Base-by-base conservation (phyloP, 83 land plant genomes). In the Picea mariana region DNA sequence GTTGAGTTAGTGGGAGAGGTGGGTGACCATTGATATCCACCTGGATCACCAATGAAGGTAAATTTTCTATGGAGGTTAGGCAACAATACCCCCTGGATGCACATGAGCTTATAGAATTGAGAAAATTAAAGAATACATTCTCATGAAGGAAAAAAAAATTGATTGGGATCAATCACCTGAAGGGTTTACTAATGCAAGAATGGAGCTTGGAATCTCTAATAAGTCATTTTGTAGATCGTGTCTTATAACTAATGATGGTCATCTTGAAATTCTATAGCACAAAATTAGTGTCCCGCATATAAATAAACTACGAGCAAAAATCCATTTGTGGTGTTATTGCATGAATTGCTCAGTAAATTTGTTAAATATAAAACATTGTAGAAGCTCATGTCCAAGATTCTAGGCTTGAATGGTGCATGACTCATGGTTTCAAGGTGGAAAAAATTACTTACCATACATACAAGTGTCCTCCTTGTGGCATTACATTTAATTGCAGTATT, bases 361-460 rank as follows among this genome's bases (percentile, higher is more conserved):
- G 31, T 66, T 27, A 66, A 27, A 66, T 66, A 26, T 66, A 23
- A 66, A 66, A 24, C 40, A 4, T 9, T 66, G 68, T 27, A 66
- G 68, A 66, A 66, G 68, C 38, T 66, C 68, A 66, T 66, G 34
- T 66, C 31, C 68, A 66, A 27, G 31, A 66, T 66, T 66, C 68
- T 66, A 20, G 68, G 68, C 68, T 24, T 66, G 68, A 66, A 66
- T 1, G 31, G 68, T 11, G 68, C 11, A 23, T 26, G 68, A 24
- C 11, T 27, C 31, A 9, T 24, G 13, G 26, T 26, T 23, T 66
- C 68, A 66, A 66, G 68, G 38, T 5, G 24, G 68, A 27, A 66
- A 9, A 24, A 66, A 24, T 27, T 24, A 27, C 26, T 66, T 9
- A 66, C 26, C 34, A 66, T 27, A 66, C 68, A 7, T 66, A 9